Base-by-base conservation (phyloP, 169 alveolate genomes). In the Eimeria falciformis region DNA sequence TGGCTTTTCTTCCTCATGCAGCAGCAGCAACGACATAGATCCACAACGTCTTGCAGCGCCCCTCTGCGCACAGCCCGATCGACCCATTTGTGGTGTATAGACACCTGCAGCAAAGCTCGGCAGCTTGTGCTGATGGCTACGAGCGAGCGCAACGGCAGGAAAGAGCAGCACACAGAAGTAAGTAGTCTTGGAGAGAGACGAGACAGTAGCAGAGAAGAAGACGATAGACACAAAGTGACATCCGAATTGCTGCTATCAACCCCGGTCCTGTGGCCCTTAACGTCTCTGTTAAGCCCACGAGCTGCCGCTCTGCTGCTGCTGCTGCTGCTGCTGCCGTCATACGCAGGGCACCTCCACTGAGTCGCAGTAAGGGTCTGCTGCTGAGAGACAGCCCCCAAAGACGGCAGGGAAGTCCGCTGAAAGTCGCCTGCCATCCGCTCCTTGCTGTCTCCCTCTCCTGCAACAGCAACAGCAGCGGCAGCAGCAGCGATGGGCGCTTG, bases 51-150 rank as follows among this genome's bases (percentile, higher is more conserved):
- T 17, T 68, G 79, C 18, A 68, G 47, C 47, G 79, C 47, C 45
- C 79, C 79, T 17, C 79, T 68, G n/a, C 45, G 79, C 43, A 68
- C 79, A 3, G 79, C 79, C 79, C 29, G 23, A 45, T 68, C 79
- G 23, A 68, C 47, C 79, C 79, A 68, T 68, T 25, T 68, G 79
- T 27, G 79, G 50, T 68, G 9, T 68, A 68, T 68, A 27, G 47
- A 23, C 50, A 68, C 50, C 47, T 68, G 79, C 79, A 68, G 79
- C 79, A 68, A 33, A 7, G 21, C 79, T 25, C 47, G 37, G 79
- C 79, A 68, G 79, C 79, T 25, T 23, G 47, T 25, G 79, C 79
- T 68, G 43, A 68, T 5, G 43, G 79, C 29, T 37, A 68, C 79
- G 50, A 68, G 47, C 18, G 79, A 68, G 18, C n/a, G 7, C 11